Percentiles rank a stretch among this genome's conserved stretches.
These are phyloP conservation scores for Botryotinia globosa DNA, from an alignment of 2,329 filamentous ascomycete genomes.

Conservation along the genomic window DNA sequence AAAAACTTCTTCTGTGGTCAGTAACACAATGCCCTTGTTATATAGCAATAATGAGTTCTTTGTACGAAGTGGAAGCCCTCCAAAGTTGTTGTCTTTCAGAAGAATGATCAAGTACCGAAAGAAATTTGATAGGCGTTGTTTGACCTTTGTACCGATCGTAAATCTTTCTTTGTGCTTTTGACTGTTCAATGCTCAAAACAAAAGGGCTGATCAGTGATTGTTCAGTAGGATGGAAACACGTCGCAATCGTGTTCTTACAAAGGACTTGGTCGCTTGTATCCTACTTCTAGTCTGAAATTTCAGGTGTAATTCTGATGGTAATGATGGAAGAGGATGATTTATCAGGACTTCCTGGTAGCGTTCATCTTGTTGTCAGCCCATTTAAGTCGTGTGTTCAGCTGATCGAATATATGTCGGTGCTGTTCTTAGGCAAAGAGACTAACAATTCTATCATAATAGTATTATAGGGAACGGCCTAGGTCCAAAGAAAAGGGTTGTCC, in stretches of 20 bases:
- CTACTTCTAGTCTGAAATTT: too few relatives aligned
- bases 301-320: background rate
- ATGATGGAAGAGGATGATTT: background rate
- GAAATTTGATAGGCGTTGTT: background rate
- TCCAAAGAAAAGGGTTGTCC: too few relatives aligned
- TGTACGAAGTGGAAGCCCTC: background rate
- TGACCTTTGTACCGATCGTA: too few relatives aligned
- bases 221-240: background rate
- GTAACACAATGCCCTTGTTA: background rate
- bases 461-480: background rate
- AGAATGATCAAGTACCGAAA: background rate
- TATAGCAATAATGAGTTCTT: background rate
- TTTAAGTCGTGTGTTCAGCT: background rate
- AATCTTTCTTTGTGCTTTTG: background rate
- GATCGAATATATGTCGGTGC: too few relatives aligned
- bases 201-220: background rate
- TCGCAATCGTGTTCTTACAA: background rate
- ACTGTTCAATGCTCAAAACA: background rate
- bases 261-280: background rate
- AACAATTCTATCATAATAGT: background rate
- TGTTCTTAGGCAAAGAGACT: rapidly evolving
- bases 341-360: background rate
- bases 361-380: background rate
- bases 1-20: background rate
- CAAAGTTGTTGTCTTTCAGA: background rate